Base-by-base conservation (phyloP, 495 filamentous ascomycete genomes). In the Opeltia flavorubescens region DNA sequence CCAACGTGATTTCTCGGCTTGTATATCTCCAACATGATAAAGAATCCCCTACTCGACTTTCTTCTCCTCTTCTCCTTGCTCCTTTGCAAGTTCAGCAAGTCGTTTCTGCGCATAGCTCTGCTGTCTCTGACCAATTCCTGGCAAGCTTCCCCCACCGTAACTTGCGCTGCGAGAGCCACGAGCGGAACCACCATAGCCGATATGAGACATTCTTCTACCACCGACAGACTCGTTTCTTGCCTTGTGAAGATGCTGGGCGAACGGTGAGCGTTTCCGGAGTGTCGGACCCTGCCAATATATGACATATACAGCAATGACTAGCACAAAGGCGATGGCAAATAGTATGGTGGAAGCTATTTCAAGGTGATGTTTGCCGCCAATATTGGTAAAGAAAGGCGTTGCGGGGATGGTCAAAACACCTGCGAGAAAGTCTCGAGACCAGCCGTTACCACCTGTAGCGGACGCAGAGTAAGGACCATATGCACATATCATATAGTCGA, bases 391-490 rank as follows among this genome's bases (percentile, higher is more conserved):
- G 13, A 52, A 87, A 4, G 83, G 84, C 0, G 78, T 84, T 0
- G 84, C 83, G 1, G 76, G 77, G 30, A 85, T 69, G 9, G 84
- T 86, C 26, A 86, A 67, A 6, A 86, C 71, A 67, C 86, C 86
- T 45, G 86, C 86, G 9, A 93, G 65, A 65, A 93, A 84, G 59
- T 93, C 86, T 52, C 86, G 74, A 41, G 84, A 68, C 73, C 72
- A 83, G 48, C 78, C 80, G 53, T 84, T 84, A 35, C 80, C 80
- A 48, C 80, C 80, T 6, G 80, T 84, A 0, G 80, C 80, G 5
- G 78, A 83, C 4, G 80, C 78, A 3, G 79, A 80, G 63, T 84
- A 84, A 0, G 78, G 77, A 1, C 80, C 80, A 48, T 84, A 84
- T 20, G 77, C 74, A 53, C 69, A 72, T 47, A 84, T 75, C 71